phyloP scores from a whole-genome alignment of 768 basidiomycete species.

The Lactarius hatsudake region DNA sequence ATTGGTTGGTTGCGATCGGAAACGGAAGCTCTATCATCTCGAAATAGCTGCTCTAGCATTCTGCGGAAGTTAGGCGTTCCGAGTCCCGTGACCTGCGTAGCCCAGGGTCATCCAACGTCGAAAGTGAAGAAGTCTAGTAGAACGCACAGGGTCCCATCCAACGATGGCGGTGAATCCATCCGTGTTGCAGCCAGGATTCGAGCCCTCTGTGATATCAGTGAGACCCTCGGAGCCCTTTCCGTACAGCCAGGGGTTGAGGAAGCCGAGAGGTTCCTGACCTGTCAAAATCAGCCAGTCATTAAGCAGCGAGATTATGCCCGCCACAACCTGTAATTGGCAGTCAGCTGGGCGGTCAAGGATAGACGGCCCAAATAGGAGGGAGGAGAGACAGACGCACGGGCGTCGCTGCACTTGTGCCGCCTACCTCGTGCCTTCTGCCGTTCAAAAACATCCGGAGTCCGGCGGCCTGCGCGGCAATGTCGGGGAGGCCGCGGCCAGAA shows the following conservation, averaged over 20 bases:
- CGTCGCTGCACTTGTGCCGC: background rate
- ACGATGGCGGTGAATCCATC: background rate
- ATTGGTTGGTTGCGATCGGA: too few relatives aligned
- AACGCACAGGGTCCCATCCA: background rate
- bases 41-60: background rate
- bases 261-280: background rate
- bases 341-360: background rate
- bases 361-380: too few relatives aligned
- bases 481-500: background rate
- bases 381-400: background rate
- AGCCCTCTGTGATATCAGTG: background rate
- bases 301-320: too few relatives aligned
- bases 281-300: background rate
- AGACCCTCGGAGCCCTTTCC: background rate
- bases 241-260: background rate
- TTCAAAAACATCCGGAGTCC: background rate
- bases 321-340: background rate
- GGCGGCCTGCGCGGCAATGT: background rate
- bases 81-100: background rate
- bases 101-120: background rate
- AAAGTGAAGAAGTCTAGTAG: background rate
- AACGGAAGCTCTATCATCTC: too few relatives aligned
- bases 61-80: background rate
- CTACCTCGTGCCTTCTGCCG: background rate
- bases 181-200: background rate